phyloP scores from a whole-genome alignment of 1,284 basidiomycete species.

The Irpex sp. region DNA sequence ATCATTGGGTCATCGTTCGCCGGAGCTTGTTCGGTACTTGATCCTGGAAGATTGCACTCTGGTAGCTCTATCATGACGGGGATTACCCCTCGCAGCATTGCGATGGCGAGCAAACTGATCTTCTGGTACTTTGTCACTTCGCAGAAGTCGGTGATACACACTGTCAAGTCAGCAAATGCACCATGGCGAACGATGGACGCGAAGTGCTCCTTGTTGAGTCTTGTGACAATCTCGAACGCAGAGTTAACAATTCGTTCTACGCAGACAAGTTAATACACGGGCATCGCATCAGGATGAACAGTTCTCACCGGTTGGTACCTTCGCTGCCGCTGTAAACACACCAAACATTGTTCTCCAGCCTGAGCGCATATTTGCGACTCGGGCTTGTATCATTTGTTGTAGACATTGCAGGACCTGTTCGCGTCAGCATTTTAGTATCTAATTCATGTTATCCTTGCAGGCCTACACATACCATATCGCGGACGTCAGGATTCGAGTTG shows the following conservation, averaged over 20 bases:
- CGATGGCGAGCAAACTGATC: constrained; percentile 94
- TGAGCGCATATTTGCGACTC: constrained; percentile 93
- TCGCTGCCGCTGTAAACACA: constrained; percentile 95
- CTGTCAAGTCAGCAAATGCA: constrained; percentile 93
- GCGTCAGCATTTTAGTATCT: not conserved
- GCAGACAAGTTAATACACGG: constrained; percentile 4
- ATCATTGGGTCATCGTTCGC: constrained; percentile 81
- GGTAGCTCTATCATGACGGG: constrained; percentile 87
- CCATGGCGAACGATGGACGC: constrained; percentile 88
- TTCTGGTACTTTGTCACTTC: constrained; percentile 99
- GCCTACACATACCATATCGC: constrained; percentile 79
- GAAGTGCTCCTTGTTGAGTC: constrained; percentile 91
- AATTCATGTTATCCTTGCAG: constrained; percentile 6
- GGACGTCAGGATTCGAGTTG: constrained; percentile 91
- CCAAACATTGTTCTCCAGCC: constrained; percentile 99
- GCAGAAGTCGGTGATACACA: constrained; percentile 98
- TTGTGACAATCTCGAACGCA: constrained; percentile 95
- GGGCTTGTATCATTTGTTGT: constrained; percentile 98
- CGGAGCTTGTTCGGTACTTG: constrained; percentile 33
- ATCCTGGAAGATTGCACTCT: constrained; percentile 66
- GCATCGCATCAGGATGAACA: not conserved
- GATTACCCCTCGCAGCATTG: constrained; percentile 91
- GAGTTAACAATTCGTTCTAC: constrained; percentile 89
- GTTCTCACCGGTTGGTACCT: constrained; percentile 77
- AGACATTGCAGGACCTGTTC: constrained; percentile 90